These are phyloP conservation scores for Telfairia occidentalis DNA, from an alignment of 331 rosid genomes.

Conservation along the genomic window DNA sequence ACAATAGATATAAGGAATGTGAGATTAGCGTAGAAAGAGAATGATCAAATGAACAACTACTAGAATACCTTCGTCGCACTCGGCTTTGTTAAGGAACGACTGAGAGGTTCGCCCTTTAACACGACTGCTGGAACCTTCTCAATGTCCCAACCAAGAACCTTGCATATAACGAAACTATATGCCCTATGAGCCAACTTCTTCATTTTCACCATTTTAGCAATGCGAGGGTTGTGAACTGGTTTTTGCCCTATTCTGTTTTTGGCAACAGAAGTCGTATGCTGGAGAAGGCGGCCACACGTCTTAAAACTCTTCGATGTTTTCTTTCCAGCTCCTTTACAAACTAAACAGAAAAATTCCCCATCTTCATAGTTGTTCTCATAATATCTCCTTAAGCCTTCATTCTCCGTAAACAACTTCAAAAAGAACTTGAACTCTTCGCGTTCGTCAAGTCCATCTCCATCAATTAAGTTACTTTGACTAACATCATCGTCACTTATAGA, in stretches of 20 bases:
- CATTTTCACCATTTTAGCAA: neutral
- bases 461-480: neutral
- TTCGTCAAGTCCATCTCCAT: conserved; percentile 15
- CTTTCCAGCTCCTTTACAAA: conserved; percentile 38
- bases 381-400: conserved; percentile 33
- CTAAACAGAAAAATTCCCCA: conserved; percentile 58
- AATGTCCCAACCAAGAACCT: conserved; percentile 63
- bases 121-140: conserved; percentile 36
- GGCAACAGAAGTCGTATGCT: conserved; percentile 31
- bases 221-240: conserved; percentile 2
- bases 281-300: conserved; percentile 44
- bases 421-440: conserved; percentile 28
- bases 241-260: conserved; percentile 14
- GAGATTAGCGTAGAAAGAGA: neutral
- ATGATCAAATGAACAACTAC: neutral
- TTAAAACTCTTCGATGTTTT: conserved; percentile 29
- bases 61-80: conserved; percentile 18
- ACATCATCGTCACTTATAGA: conserved; percentile 21
- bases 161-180: conserved; percentile 43
- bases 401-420: conserved; percentile 28
- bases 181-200: conserved; percentile 28
- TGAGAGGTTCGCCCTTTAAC: conserved; percentile 28
- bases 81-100: conserved; percentile 17
- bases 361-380: conserved; percentile 30
- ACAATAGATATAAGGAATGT: neutral